These are phyloP conservation scores for Brasilioporus rufonigricans DNA, from an alignment of 768 basidiomycete genomes.

Conservation along the genomic window DNA sequence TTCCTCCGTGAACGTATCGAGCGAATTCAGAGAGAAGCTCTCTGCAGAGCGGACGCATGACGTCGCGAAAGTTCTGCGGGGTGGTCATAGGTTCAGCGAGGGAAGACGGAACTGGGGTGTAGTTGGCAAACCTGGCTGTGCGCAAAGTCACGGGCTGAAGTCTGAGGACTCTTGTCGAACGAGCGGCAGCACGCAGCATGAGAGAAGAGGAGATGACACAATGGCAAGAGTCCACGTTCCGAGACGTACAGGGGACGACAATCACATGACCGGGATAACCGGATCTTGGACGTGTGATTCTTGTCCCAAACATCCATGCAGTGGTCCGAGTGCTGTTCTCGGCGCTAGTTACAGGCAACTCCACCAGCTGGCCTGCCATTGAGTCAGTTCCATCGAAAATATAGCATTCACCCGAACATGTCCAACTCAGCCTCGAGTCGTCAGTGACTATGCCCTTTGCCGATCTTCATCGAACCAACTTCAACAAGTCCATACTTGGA, in stretches of 20 bases:
- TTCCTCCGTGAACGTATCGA: slow-evolving; percentile 89
- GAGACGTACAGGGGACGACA: slow-evolving; percentile 9
- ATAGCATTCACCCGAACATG: no score
- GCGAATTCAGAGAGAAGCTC: slow-evolving; percentile 45
- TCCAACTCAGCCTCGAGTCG: no score
- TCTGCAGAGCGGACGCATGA: slow-evolving; percentile 31
- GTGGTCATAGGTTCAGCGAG: background rate
- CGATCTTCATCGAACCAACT: no score
- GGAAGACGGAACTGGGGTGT: background rate
- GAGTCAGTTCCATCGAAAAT: no score
- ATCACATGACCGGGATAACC: slow-evolving; percentile 26
- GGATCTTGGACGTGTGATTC: no score
- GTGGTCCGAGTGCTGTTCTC: no score
- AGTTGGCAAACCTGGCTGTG: slow-evolving; percentile 18
- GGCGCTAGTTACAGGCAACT: no score
- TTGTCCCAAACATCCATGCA: no score
- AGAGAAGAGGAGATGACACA: background rate
- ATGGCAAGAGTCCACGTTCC: background rate
- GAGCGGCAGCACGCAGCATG: slow-evolving; percentile 27
- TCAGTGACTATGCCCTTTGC: no score
- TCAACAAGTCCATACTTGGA: no score
- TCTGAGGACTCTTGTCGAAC: slow-evolving; percentile 13
- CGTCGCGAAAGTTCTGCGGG: slow-evolving; percentile 22
- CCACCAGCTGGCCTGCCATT: no score
- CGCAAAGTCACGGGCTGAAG: background rate